Percentiles rank a stretch among this genome's conserved stretches.
Conservation (phyloP, 2,329 filamentous ascomycete species). For the Bisporella sp. region DNA sequence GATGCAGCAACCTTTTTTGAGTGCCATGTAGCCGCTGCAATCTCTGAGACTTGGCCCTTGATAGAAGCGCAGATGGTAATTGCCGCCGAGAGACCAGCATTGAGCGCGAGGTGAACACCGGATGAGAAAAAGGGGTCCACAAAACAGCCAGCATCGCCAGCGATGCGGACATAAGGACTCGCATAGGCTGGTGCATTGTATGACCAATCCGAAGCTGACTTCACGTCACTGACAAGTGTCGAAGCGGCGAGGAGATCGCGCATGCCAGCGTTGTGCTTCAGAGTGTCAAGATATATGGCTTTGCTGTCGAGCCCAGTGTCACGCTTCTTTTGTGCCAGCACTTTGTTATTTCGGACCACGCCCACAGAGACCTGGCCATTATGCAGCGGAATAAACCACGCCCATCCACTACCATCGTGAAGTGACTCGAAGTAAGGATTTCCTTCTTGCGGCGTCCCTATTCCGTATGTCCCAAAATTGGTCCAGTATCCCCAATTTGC, state of each 20-base stretch:
- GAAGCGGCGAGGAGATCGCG: slow-evolving; percentile 26
- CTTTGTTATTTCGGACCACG: slow-evolving; percentile 33
- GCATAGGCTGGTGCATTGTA: slow-evolving; percentile 39
- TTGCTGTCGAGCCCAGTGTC: background rate
- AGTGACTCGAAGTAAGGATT: slow-evolving; percentile 38
- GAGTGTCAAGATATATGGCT: background rate
- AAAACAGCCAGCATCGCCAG: slow-evolving; percentile 33
- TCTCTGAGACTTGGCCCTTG: slow-evolving; percentile 32
- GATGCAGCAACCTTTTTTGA: slow-evolving; percentile 35
- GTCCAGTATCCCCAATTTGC: slow-evolving; percentile 43
- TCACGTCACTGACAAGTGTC: slow-evolving; percentile 30
- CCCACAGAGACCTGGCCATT: slow-evolving; percentile 37
- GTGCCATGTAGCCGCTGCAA: slow-evolving; percentile 33
- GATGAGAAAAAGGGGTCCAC: slow-evolving; percentile 21
- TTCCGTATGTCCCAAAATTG: slow-evolving; percentile 25
- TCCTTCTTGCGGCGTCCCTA: slow-evolving; percentile 29
- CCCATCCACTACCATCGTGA: slow-evolving; percentile 39
- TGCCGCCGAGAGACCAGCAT: slow-evolving; percentile 37
- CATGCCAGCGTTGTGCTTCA: background rate
- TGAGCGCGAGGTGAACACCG: slow-evolving; percentile 32
- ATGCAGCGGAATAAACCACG: slow-evolving; percentile 42
- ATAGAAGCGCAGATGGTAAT: slow-evolving; percentile 24
- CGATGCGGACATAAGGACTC: slow-evolving; percentile 27
- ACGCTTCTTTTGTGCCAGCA: slow-evolving; percentile 11
- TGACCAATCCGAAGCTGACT: slow-evolving; percentile 40